Evolutionary conservation across 768 basidiomycete genomes (phyloP).

Genomic region (Baorangia bicolor): DNA sequence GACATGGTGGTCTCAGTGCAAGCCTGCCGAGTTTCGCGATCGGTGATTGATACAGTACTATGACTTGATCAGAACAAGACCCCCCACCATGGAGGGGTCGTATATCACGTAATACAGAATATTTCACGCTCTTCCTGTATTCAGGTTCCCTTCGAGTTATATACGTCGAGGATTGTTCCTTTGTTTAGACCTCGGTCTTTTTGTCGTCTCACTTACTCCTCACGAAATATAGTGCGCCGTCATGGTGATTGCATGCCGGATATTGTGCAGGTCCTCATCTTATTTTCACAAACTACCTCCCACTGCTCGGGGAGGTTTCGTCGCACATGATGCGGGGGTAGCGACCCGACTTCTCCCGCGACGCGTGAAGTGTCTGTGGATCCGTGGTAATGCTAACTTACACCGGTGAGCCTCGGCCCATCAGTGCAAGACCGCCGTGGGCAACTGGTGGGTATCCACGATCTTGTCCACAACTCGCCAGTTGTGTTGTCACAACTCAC

Average conservation of each 20-base stretch:
- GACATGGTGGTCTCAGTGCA: slow-evolving; percentile 47
- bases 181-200: not conserved
- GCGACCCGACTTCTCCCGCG: slow-evolving; percentile 10
- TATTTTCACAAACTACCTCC: not conserved
- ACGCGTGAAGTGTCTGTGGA: not conserved
- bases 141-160: not conserved
- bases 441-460: not conserved
- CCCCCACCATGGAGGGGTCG: slow-evolving; percentile 6
- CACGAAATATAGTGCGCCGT: not conserved
- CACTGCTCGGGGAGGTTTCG: not conserved
- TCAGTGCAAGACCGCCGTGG: not conserved
- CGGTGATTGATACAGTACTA: slow-evolving; percentile 2
- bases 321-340: not conserved
- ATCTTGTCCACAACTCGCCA: not conserved
- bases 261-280: not conserved
- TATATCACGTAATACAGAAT: slow-evolving; percentile 20
- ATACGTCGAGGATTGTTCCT: too few species aligned
- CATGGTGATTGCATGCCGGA: not conserved
- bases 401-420: not conserved
- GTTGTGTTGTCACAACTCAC: too few species aligned
- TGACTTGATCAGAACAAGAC: slow-evolving; percentile 18
- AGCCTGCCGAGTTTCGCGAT: slow-evolving; percentile 8
- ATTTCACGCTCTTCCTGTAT: not conserved
- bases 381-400: not conserved
- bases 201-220: not conserved